Percentiles rank a stretch among this genome's conserved stretches.
Conservation (phyloP, 1,139 yeast species). For the Taphrina populina region DNA sequence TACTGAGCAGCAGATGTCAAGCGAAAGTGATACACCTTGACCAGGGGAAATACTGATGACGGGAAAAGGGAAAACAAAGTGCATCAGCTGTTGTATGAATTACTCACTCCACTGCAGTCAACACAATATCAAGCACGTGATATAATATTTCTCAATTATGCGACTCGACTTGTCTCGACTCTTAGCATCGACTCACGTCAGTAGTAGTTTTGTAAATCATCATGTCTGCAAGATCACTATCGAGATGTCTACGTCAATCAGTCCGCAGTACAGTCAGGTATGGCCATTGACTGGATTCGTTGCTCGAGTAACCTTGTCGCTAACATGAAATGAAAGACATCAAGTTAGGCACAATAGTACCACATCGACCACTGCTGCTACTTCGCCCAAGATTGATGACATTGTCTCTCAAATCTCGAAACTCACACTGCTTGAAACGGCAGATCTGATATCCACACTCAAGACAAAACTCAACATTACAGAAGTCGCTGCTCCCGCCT, state of each 20-base stretch:
- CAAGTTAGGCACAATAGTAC: constrained; percentile 19
- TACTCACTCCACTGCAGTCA: too few species aligned
- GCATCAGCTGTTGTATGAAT: too few species aligned
- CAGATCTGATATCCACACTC: constrained; percentile 75
- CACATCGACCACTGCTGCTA: constrained; percentile 4
- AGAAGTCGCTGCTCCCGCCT: constrained; percentile 84
- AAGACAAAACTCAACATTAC: constrained; percentile 86
- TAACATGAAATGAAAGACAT: background rate
- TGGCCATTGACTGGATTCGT: background rate
- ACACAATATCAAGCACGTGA: too few species aligned
- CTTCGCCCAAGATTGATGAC: constrained; percentile 70
- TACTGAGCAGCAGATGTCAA: too few species aligned
- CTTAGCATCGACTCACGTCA: too few species aligned
- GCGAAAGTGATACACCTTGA: too few species aligned
- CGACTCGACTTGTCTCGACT: too few species aligned
- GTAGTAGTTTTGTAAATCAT: too few species aligned
- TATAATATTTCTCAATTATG: too few species aligned
- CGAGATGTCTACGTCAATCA: constrained; percentile 9
- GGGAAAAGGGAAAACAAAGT: too few species aligned
- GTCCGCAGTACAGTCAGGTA: background rate
- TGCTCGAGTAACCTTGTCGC: background rate
- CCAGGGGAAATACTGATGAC: too few species aligned
- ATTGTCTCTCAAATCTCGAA: constrained; percentile 90
- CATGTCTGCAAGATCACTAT: constrained; percentile 14
- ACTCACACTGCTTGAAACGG: constrained; percentile 85